Base-by-base conservation (phyloP, 805 yeast genomes). In the Starmerella vaccinii region DNA sequence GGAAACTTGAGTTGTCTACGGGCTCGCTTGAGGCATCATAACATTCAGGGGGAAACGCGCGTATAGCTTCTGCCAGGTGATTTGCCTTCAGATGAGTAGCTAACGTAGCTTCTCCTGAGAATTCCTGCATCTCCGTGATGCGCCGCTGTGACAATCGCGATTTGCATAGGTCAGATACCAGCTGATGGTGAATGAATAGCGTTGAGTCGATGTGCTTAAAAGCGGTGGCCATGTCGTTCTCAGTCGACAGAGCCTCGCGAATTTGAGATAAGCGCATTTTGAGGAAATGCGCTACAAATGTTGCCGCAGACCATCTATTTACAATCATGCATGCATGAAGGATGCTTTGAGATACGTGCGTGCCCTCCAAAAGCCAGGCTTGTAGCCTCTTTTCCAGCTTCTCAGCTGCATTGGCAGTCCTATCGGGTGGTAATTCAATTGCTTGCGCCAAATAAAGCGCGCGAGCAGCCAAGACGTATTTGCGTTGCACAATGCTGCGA, bases 241-340 rank as follows among this genome's bases (percentile, higher is more conserved):
- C 24, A 4, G 19, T 2, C 9, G 40, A 32, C 22, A 58, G 46
- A 15, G 38, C 35, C n/a, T 13, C n/a, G 13, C 22, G 45, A 22
- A 57, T 32, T 3, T 29, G 29, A 18, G 38, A 39, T 24, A 32
- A 24, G 7, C 62, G 50, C 10, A 19, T 26, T 6, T 37, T 38
- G 12, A 59, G 46, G 30, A 60, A 51, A 7, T 39, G 15, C 13
- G 32, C 24, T 4, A 56, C 40, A 4, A 60, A 47, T 23, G 54
- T 37, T 5, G 41, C 27, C 8, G 64, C 57, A 4, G 59, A 10
- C 39, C 43, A 19, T n/a, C 42, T 21, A 26, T 41, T 35, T 18
- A 40, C 21, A 9, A 62, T 53, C 49, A 62, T 49, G 27, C 53
- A 55, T 9, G 65, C 60, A 18, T 53, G 16, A 38, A 57, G 58